Evolutionary conservation across 371 early-diverging fungal species (phyloP), one percentile per base, ranked within the genome.

Genomic region (Mortierella polycephala): DNA sequence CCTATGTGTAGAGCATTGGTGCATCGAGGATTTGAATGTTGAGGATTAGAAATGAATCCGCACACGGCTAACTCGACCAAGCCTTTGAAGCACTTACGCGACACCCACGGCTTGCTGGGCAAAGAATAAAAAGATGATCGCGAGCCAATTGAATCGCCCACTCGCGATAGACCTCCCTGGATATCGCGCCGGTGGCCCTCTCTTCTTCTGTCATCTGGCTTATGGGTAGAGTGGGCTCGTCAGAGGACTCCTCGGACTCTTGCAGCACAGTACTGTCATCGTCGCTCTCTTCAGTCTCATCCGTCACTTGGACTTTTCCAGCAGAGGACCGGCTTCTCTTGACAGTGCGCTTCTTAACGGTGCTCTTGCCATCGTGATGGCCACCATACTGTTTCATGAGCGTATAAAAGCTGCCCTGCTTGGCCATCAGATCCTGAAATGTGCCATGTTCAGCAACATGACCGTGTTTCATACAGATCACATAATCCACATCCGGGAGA

Each of bases 241-340:
- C 76, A 12, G 14, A 50, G 10, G 60, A 58, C 20, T 51, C 62
- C 45, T 56, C 69, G 44, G 51, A 30, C 62, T 55, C 83, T 61
- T 62, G 62, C 18, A 62, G 51, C 39, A 62, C 61, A 3, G 68
- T 75, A 30, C 18, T 54, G 12, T 71, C 79, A 30, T 68, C 75
- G 45, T 62, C 94, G 72, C 80, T 90, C 85, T 69, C 92, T 61
- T 45, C 91, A 83, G 18, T 89, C 81, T 10, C 92, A 90, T 62
- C 55, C 5, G 79, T 57, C 10, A 82, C 66, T 45, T 42, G 54
- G 0, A 74, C 82, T 45, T 70, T 79, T 59, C 63, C 81, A 14
- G 72, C 47, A 2, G 64, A 64, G 18, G 74, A 74, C 41, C 16
- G 49, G 46, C 23, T 67, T 7, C 67, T 62, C 45, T 49, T 67